phyloP scores from a whole-genome alignment of 2,329 filamentous ascomycete species.

The Ophiocordyceps camponoti-leonardi region DNA sequence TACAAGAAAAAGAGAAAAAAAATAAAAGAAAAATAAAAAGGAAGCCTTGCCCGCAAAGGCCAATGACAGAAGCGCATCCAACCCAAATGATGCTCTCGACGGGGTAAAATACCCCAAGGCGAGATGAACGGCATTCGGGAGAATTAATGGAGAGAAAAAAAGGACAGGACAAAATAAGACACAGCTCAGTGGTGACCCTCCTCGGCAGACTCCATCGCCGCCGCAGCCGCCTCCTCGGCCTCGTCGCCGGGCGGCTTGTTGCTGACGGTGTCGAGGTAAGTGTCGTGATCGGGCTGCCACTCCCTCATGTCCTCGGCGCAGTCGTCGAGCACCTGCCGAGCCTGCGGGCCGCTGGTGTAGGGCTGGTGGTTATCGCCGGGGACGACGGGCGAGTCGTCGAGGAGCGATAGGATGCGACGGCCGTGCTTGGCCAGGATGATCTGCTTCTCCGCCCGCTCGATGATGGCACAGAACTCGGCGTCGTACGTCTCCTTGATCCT shows the following conservation, averaged over 20 bases:
- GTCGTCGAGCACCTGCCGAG: constrained; percentile 76
- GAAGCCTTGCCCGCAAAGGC: not conserved
- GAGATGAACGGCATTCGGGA: not conserved
- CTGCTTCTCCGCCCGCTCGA: constrained; percentile 95
- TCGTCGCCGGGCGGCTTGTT: constrained; percentile 9
- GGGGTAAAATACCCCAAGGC: not conserved
- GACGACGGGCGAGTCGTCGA: constrained; percentile 80
- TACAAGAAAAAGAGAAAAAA: not conserved
- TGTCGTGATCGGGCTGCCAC: constrained; percentile 40
- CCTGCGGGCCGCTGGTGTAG: constrained; percentile 50
- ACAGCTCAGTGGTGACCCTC: not conserved
- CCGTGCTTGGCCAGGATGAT: constrained; percentile 86
- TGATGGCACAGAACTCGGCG: constrained; percentile 71
- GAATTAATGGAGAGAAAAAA: not conserved
- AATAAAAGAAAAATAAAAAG: not conserved
- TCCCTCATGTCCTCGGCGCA: constrained; percentile 74
- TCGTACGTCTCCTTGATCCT: constrained; percentile 94
- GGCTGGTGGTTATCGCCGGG: constrained; percentile 62
- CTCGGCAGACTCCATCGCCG: not conserved
- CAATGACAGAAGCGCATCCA: not conserved
- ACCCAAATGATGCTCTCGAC: not conserved
- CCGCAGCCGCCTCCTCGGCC: constrained; percentile 7
- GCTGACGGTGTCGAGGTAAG: constrained; percentile 8
- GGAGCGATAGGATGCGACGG: constrained; percentile 62
- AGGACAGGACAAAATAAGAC: not conserved